These are phyloP conservation scores for Baorangia bicolor DNA, from an alignment of 768 basidiomycete species.

Conservation along the genomic window DNA sequence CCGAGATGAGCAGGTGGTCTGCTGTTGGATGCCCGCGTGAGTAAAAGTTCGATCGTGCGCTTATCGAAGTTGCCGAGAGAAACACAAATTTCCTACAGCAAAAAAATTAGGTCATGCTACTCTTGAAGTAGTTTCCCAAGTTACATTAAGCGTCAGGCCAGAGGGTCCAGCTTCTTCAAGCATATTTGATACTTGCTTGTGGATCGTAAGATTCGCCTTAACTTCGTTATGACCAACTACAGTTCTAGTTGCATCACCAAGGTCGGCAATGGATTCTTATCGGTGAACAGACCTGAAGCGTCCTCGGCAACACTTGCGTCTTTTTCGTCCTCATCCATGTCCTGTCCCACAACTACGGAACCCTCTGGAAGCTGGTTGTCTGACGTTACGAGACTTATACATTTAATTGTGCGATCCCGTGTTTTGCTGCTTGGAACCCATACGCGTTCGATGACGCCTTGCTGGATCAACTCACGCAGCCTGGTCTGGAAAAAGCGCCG, in stretches of 20 bases:
- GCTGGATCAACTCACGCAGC: conserved; percentile 68
- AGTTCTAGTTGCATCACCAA: conserved; percentile 1
- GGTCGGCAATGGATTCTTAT: not conserved
- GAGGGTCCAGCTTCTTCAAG: conserved; percentile 63
- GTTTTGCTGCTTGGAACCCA: conserved; percentile 60
- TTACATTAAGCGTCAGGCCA: conserved; percentile 74
- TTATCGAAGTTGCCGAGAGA: conserved; percentile 71
- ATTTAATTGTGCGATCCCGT: conserved; percentile 50
- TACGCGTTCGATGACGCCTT: conserved; percentile 74
- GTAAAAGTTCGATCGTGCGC: conserved; percentile 80
- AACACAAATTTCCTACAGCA: conserved; percentile 56
- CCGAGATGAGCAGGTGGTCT: conserved; percentile 68
- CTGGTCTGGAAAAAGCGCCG: conserved; percentile 81
- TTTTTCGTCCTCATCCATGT: conserved; percentile 44
- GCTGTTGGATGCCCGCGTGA: conserved; percentile 63
- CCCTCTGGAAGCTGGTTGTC: conserved; percentile 37
- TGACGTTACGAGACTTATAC: conserved; percentile 61
- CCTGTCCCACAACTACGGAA: conserved; percentile 35
- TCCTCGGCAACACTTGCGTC: conserved; percentile 30
- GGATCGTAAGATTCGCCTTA: conserved; percentile 66
- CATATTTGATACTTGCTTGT: conserved; percentile 76
- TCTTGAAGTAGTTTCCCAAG: conserved; percentile 4
- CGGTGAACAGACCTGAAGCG: conserved; percentile 29
- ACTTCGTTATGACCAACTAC: conserved; percentile 40
- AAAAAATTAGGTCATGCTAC: conserved; percentile 5